A percentile compares a stretch with the other conserved stretches of the same genome.
Evolutionary conservation across 345 rosid genomes (phyloP).

Genomic region (Eucalyptus curtisii): DNA sequence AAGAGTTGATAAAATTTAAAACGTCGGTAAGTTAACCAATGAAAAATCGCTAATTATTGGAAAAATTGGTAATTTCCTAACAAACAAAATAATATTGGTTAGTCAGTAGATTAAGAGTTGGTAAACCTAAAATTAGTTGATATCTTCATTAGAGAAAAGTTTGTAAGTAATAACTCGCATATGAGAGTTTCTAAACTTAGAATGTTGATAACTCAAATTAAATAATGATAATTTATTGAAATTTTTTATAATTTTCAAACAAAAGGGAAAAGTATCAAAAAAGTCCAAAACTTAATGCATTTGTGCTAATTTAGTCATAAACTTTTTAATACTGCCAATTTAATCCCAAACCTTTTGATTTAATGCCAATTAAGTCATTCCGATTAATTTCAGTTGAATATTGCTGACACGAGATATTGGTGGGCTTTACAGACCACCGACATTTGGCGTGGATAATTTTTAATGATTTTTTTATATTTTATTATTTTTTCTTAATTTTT

Average conservation of each 20-base stretch:
- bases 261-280: not conserved
- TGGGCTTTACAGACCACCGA: no score
- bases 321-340: no score
- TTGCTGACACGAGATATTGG: no score
- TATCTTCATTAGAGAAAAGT: not conserved
- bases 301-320: no score
- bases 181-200: not conserved
- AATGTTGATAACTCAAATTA: not conserved
- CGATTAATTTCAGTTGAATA: no score
- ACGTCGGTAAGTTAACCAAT: not conserved
- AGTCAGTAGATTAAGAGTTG: not conserved
- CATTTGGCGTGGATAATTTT: no score
- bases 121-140: not conserved
- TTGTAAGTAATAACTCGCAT: not conserved
- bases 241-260: not conserved
- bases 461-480: no score
- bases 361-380: no score
- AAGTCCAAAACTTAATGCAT: no score
- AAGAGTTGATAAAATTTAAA: not conserved
- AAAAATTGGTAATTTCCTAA: not conserved
- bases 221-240: not conserved
- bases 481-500: no score
- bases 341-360: no score
- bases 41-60: not conserved
- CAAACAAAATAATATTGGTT: not conserved